phyloP scores from a whole-genome alignment of 352 stramenopile species.

The Globisporangium irregulare region DNA sequence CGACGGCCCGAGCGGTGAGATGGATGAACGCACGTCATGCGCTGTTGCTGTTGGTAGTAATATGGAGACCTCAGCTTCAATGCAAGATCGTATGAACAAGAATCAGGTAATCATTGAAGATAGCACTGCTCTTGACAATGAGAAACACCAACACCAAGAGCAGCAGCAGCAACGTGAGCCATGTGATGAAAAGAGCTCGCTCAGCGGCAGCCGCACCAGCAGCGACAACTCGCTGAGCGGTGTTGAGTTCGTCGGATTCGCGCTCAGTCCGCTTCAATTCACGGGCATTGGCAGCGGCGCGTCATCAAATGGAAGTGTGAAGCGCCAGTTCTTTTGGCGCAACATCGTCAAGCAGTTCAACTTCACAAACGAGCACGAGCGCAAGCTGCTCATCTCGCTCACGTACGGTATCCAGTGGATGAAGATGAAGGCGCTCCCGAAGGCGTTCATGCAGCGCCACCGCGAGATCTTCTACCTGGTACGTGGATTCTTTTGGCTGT shows the following conservation, averaged over 20 bases:
- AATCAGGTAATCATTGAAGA: background rate
- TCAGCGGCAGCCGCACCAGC: conserved; percentile 16
- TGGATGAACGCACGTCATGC: background rate
- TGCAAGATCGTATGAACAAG: background rate
- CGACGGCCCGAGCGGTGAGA: background rate
- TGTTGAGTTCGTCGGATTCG: background rate
- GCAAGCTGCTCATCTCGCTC: conserved; percentile 55
- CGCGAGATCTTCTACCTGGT: conserved; percentile 79
- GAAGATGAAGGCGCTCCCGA: conserved; percentile 44
- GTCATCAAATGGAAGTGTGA: conserved; percentile 7
- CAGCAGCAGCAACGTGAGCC: background rate
- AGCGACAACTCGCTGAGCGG: conserved; percentile 11
- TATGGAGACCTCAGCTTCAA: background rate
- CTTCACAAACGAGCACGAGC: conserved; percentile 66
- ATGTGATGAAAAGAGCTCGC: background rate
- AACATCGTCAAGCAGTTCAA: conserved; percentile 82
- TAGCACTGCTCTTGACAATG: background rate
- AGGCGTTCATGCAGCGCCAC: conserved; percentile 60
- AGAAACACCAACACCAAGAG: background rate
- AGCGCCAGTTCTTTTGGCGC: conserved; percentile 68
- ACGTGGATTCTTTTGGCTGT: conserved; percentile 3
- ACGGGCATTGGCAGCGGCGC: background rate
- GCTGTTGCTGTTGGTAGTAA: background rate
- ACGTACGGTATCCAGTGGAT: conserved; percentile 67
- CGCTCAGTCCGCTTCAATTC: background rate